Conservation (phyloP, 2,329 filamentous ascomycete species). For the Magnaporthales sp. region DNA sequence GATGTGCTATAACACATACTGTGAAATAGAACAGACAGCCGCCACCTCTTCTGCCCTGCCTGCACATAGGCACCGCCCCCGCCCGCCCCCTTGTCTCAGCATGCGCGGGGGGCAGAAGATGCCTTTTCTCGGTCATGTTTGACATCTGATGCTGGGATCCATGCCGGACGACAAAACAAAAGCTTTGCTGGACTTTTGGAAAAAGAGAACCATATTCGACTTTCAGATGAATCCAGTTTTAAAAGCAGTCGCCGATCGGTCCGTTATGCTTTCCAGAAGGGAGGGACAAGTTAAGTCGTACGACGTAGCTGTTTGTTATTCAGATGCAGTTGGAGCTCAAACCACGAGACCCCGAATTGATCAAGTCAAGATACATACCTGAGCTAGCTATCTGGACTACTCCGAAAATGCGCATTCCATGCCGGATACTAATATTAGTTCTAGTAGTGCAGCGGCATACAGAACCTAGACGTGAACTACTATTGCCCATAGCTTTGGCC, state of each 20-base stretch:
- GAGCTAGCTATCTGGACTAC: neutral
- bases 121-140: neutral
- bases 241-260: neutral
- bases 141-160: neutral
- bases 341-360: neutral
- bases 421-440: neutral
- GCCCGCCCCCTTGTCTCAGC: neutral
- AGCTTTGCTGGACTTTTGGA: neutral
- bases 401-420: neutral
- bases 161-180: neutral
- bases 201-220: neutral
- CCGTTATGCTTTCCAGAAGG: neutral
- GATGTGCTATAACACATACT: neutral
- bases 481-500: neutral
- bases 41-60: neutral
- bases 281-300: neutral
- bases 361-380: neutral
- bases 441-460: neutral
- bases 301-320: neutral
- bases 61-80: neutral
- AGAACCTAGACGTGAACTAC: neutral
- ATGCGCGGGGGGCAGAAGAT: neutral
- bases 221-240: neutral
- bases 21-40: neutral
- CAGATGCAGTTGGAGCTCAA: neutral